Conservation (phyloP, 2,329 filamentous ascomycete genomes). For the Stachybotrys elegans region DNA sequence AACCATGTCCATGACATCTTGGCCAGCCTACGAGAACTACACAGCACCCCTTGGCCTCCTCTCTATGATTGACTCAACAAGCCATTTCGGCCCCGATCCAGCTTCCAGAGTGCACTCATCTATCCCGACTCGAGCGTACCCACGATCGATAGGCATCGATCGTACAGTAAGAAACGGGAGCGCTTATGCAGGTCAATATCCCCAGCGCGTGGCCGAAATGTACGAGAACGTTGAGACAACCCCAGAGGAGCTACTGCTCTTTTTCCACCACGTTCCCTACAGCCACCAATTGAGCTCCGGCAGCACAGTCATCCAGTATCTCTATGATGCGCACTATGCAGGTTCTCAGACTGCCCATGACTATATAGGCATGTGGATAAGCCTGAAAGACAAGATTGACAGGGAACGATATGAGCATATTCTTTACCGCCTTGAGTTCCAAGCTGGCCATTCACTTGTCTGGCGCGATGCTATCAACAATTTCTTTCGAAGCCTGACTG, state of each 20-base stretch:
- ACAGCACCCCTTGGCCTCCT: conserved; percentile 65
- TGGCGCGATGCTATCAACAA: conserved; percentile 65
- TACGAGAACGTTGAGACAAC: conserved; percentile 60
- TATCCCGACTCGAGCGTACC: conserved; percentile 65
- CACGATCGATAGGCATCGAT: conserved; percentile 61
- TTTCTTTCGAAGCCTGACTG: conserved; percentile 58
- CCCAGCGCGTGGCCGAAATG: conserved; percentile 48
- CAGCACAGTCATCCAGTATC: conserved; percentile 63
- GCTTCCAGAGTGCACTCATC: conserved; percentile 60
- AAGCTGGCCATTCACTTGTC: conserved; percentile 65
- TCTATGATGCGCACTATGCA: conserved; percentile 58
- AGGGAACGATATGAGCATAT: conserved; percentile 53
- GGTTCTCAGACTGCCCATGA: conserved; percentile 55
- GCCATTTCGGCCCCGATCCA: conserved; percentile 62
- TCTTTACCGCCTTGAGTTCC: conserved; percentile 55
- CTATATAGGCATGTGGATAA: conserved; percentile 50
- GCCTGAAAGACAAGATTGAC: conserved; percentile 52
- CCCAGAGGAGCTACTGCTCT: conserved; percentile 62
- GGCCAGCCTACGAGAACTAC: conserved; percentile 68
- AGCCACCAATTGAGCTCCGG: conserved; percentile 56
- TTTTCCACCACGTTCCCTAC: conserved; percentile 72
- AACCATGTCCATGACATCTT: conserved; percentile 61
- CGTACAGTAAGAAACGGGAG: conserved; percentile 65
- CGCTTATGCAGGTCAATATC: conserved; percentile 61
- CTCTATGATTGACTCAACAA: conserved; percentile 56